Base-by-base conservation (phyloP, 2,329 filamentous ascomycete species). In the Domatiomyces catenatus region DNA sequence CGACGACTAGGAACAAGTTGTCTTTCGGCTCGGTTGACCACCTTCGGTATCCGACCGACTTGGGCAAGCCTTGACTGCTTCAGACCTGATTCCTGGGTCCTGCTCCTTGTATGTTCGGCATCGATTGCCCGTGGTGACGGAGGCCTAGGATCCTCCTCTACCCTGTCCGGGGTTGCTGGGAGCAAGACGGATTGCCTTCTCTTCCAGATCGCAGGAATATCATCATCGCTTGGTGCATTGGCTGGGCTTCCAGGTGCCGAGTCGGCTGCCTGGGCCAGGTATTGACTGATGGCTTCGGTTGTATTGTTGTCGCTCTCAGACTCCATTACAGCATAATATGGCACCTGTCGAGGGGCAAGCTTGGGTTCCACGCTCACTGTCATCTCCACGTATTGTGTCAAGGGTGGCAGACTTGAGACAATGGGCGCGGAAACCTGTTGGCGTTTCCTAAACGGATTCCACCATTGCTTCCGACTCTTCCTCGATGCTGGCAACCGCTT, bases 31-130 rank as follows among this genome's bases (percentile, higher is more conserved):
- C 76, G 80, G 45, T 79, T 86, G 26, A 90, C 73, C 3, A 94
- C 86, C 59, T 80, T 81, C 7, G 89, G 89, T 48, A 94, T 94
- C 15, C 89, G 79, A 7, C 88, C 89, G 46, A 94, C 81, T 58
- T 90, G 86, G 24, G 81, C 54, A 18, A 60, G 54, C 26, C 58
- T 53, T 26, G 58, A 56, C 42, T 52, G 55, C 47, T 52, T 58
- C 26, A 52, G 50, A 42, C 47, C 26, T 46, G 49, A 32, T 19
- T 52, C 47, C 8, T 39, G 32, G 12, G 32, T 39, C 32, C 32
- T 39, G 32, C 12, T 39, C 10, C 10, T 39, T 39, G 32, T 12
- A 15, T 39, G 10, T 39, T 39, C 20, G 15, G 32, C 10, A 15
- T 12, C 10, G 5, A 15, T 15, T n/a, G 22, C 42, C 12, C 28